Conservation (phyloP, 352 stramenopile species). For the Poterioochromonas sp. region DNA sequence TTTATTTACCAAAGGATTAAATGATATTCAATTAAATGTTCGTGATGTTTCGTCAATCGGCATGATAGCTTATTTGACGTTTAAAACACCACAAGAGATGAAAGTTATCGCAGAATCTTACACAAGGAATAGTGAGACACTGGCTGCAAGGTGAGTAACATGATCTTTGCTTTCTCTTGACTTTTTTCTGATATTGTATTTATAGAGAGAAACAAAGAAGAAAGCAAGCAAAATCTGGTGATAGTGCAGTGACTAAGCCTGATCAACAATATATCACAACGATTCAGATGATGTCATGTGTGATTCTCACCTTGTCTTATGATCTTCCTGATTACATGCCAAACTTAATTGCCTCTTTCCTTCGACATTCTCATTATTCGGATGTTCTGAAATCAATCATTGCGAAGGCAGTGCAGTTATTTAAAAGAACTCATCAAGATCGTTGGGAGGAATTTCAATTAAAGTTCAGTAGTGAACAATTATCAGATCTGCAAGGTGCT, state of each 20-base stretch:
- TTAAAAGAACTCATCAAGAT: slow-evolving; percentile 33
- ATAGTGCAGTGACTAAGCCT: too few species aligned
- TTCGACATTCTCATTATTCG: background rate
- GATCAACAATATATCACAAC: slow-evolving; percentile 12
- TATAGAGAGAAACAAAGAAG: too few species aligned
- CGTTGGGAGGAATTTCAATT: slow-evolving; percentile 31
- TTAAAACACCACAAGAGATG: background rate
- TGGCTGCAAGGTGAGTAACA: slow-evolving; percentile 20
- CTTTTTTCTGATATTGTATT: too few species aligned
- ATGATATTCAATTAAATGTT: slow-evolving; percentile 10
- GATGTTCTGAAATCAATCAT: background rate
- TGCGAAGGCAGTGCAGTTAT: background rate
- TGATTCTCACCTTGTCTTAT: slow-evolving; percentile 19
- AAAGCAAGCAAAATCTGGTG: too few species aligned
- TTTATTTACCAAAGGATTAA: background rate
- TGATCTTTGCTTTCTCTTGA: too few species aligned
- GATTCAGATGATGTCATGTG: slow-evolving; percentile 20
- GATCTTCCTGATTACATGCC: slow-evolving; percentile 27
- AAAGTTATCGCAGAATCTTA: background rate
- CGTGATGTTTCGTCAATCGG: background rate
- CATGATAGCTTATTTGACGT: slow-evolving; percentile 20
- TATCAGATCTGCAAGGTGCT: slow-evolving; percentile 28
- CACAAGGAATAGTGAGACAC: slow-evolving; percentile 19
- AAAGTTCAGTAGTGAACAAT: slow-evolving; percentile 16
- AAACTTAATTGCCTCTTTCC: slow-evolving; percentile 4